Evolutionary conservation across 139 green algal species (phyloP).

Genomic region (Tetratostichococcus sp.): DNA sequence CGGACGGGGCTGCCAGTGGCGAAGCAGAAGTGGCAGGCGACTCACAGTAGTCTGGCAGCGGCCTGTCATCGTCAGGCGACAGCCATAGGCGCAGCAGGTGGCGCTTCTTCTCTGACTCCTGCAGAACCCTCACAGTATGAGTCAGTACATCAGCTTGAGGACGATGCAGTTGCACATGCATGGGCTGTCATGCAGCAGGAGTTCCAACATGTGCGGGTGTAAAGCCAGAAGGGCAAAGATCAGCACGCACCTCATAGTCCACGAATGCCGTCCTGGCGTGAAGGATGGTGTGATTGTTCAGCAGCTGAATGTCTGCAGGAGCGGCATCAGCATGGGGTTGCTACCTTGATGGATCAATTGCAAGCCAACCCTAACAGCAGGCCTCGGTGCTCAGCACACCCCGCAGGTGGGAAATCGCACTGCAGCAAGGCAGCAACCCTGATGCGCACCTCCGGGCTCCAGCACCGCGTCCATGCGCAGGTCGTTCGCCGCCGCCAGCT

Average conservation of each 20-base stretch:
- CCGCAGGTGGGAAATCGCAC: too few species aligned
- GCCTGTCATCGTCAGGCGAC: constrained; percentile 34
- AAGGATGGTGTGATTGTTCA: constrained; percentile 55
- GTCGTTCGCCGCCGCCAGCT: constrained; percentile 36
- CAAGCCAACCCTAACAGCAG: too few species aligned
- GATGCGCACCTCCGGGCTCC: constrained; percentile 33
- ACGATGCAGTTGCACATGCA: too few species aligned
- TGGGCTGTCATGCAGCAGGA: too few species aligned
- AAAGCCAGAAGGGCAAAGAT: background rate
- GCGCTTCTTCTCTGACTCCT: constrained; percentile 36
- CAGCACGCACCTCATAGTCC: constrained; percentile 23
- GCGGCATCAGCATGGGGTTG: too few species aligned
- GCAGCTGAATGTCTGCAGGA: constrained; percentile 52
- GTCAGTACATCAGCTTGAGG: too few species aligned
- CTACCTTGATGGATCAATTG: too few species aligned
- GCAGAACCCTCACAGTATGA: too few species aligned
- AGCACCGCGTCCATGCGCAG: constrained; percentile 47
- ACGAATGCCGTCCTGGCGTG: constrained; percentile 48
- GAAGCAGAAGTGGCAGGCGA: background rate
- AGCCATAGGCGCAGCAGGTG: constrained; percentile 73
- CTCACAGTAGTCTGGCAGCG: constrained; percentile 44
- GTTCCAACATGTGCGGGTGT: too few species aligned
- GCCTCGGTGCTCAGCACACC: too few species aligned
- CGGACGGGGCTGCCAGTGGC: too few species aligned
- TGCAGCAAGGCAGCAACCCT: too few species aligned